A percentile compares a stretch with the other conserved stretches of the same genome.
Conservation (phyloP, 75 land plant species). For the Larix kaempferi region DNA sequence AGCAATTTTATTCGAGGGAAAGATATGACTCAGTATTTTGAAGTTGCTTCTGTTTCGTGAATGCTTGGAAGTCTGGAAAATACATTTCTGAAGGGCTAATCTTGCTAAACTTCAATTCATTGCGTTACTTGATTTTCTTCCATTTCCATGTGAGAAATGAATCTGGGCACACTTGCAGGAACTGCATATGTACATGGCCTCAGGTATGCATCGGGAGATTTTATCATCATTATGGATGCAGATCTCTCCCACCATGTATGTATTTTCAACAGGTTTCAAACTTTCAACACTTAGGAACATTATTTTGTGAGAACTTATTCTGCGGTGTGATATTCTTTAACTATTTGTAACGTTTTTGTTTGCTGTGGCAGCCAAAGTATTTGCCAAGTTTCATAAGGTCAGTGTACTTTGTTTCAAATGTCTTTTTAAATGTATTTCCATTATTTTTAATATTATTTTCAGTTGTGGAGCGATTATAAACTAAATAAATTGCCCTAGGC, state of each 20-base stretch:
- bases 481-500: not conserved
- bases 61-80: not conserved
- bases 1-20: constrained; percentile 1
- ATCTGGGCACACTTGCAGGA: constrained; percentile 47
- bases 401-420: constrained; percentile 1
- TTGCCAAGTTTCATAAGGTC: constrained; percentile 92
- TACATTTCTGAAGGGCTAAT: not conserved
- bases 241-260: constrained; percentile 97
- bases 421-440: not conserved
- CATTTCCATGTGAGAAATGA: not conserved
- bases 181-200: constrained; percentile 95
- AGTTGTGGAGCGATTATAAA: not conserved
- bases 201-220: constrained; percentile 92
- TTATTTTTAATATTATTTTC: not conserved
- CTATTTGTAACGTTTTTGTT: not conserved
- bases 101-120: not conserved
- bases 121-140: not conserved
- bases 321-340: not conserved
- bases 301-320: not conserved
- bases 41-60: not conserved
- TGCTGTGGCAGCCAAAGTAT: constrained; percentile 86
- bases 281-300: not conserved
- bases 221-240: constrained; percentile 93
- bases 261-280: not conserved
- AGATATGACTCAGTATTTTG: not conserved